Percentiles rank a stretch among this genome's conserved stretches.
phyloP scores from a whole-genome alignment of 805 yeast species.

The Saccharomyces paradoxus region DNA sequence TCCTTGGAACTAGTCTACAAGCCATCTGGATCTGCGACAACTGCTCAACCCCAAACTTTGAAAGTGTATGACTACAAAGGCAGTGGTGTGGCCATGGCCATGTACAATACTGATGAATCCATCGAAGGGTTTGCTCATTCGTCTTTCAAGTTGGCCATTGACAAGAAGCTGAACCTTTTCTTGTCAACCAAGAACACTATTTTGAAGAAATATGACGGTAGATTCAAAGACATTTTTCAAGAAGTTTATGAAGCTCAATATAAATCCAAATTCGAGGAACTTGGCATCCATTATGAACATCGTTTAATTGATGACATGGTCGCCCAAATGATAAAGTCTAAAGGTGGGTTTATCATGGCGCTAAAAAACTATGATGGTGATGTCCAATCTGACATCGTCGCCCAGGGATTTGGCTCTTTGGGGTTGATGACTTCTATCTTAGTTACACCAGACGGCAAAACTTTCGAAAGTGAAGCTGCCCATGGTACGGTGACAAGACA shows the following conservation, averaged over 20 bases:
- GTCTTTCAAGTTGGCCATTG: conserved; percentile 66
- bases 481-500: conserved; percentile 87
- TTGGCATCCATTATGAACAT: conserved; percentile 67
- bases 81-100: conserved; percentile 66
- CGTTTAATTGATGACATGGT: conserved; percentile 83
- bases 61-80: conserved; percentile 53
- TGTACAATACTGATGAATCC: conserved; percentile 78
- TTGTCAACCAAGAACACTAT: conserved; percentile 75
- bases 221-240: conserved; percentile 74
- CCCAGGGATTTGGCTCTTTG: conserved; percentile 79
- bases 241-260: conserved; percentile 53
- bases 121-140: conserved; percentile 73
- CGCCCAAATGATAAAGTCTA: conserved; percentile 79
- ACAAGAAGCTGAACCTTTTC: conserved; percentile 54
- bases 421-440: conserved; percentile 80
- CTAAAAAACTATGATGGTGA: conserved; percentile 83
- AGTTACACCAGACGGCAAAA: conserved; percentile 77
- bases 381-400: conserved; percentile 77
- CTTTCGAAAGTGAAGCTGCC: conserved; percentile 82
- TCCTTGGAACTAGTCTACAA: conserved; percentile 56
- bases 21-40: conserved; percentile 40
- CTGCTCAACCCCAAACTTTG: conserved; percentile 5
- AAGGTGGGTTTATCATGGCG: conserved; percentile 76
- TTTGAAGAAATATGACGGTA: conserved; percentile 73
- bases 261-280: conserved; percentile 46